A percentile compares a stretch with the other conserved stretches of the same genome.
Evolutionary conservation across 192 early-diverging fungal species (phyloP).

Genomic region (Coemansia asiatica): DNA sequence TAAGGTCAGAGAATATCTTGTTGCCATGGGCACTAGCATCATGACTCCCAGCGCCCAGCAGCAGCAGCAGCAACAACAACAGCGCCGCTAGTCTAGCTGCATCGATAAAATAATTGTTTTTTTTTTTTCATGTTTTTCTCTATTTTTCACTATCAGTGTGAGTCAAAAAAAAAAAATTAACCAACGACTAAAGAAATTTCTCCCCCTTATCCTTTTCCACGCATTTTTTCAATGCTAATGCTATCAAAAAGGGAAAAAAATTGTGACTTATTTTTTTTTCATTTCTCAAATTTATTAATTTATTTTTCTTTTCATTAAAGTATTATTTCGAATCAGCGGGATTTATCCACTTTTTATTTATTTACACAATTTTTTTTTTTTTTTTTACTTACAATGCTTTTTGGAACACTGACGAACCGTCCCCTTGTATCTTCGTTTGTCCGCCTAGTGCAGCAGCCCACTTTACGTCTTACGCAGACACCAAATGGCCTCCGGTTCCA

Average conservation of each 20-base stretch:
- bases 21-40: slow-evolving; percentile 34
- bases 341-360: background rate
- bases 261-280: background rate
- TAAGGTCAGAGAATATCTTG: slow-evolving; percentile 33
- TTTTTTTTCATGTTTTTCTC: background rate
- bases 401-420: background rate
- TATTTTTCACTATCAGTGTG: no score
- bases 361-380: slow-evolving; percentile 3
- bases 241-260: no score
- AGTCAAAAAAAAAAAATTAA: no score
- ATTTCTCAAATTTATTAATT: background rate
- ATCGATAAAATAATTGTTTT: slow-evolving; percentile 9
- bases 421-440: background rate
- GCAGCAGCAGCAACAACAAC: slow-evolving; percentile 33
- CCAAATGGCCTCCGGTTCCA: no score
- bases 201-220: no score
- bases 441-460: background rate
- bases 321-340: no score
- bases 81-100: slow-evolving; percentile 2
- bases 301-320: slow-evolving; percentile 8
- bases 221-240: no score
- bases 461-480: background rate
- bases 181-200: no score
- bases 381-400: no score
- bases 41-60: slow-evolving; percentile 20